Conservation (phyloP, 148 eudicot species). For the Fagopyrum tataricum region DNA sequence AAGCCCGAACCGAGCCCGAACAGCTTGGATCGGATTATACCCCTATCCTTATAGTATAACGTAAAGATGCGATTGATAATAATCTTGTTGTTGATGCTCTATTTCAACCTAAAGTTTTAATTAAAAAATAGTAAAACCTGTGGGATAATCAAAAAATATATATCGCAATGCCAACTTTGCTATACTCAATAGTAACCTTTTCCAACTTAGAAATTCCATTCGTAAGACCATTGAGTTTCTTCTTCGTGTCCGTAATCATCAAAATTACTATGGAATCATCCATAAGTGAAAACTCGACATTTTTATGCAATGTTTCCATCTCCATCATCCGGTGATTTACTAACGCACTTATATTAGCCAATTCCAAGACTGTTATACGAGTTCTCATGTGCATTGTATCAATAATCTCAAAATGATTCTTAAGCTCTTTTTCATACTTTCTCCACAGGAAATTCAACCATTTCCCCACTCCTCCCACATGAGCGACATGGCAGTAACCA, state of each 20-base stretch:
- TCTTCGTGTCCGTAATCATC: constrained; percentile 70
- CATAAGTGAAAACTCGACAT: constrained; percentile 44
- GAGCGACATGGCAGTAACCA: constrained; percentile 78
- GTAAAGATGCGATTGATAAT: no score
- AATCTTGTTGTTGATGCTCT: no score
- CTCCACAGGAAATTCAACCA: constrained; percentile 77
- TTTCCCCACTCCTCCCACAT: constrained; percentile 68
- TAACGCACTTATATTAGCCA: constrained; percentile 45
- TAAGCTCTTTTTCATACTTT: constrained; percentile 52
- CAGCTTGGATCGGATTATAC: no score
- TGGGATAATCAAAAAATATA: no score
- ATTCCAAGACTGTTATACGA: constrained; percentile 44
- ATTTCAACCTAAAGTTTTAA: no score
- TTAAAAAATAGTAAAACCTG: no score
- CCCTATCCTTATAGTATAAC: no score
- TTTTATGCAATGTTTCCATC: constrained; percentile 45
- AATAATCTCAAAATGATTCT: constrained; percentile 41
- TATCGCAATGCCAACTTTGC: no score
- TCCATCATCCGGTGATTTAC: constrained; percentile 46
- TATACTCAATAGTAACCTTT: constrained; percentile 44
- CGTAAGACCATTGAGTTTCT: constrained; percentile 39
- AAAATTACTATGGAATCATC: constrained; percentile 38
- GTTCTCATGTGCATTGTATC: constrained; percentile 46
- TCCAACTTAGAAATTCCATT: constrained; percentile 51
- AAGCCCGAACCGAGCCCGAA: no score